phyloP scores from a whole-genome alignment of 73 alveolate species.

The Paramecium sexaurelia region DNA sequence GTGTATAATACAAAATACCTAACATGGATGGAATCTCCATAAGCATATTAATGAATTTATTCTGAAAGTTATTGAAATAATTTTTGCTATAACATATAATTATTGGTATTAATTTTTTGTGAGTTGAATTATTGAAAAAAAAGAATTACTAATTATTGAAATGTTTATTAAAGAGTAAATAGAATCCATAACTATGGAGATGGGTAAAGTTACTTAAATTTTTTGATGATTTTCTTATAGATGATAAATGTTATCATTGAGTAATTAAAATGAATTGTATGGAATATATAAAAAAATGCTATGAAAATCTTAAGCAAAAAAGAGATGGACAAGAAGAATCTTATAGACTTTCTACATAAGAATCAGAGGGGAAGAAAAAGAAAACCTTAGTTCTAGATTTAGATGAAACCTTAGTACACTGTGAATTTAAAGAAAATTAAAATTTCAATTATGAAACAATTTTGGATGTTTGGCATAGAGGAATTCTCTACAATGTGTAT shows the following conservation, averaged over 20 bases:
- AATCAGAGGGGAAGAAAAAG: background rate
- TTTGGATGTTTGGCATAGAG: conserved; percentile 37
- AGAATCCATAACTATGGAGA: too few species aligned
- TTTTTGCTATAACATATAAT: background rate
- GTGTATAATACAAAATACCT: background rate
- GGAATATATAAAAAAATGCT: conserved; percentile 21
- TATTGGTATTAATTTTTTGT: background rate
- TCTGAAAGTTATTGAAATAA: conserved; percentile 26
- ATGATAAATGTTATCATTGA: background rate
- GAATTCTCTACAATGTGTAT: conserved; percentile 3
- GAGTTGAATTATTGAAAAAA: background rate
- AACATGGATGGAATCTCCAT: conserved; percentile 11
- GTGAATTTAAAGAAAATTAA: conserved; percentile 43
- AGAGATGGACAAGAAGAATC: background rate
- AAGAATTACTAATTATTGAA: background rate
- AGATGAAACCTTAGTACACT: conserved; percentile 56
- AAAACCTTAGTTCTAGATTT: conserved; percentile 43
- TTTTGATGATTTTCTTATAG: background rate
- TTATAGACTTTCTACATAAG: background rate
- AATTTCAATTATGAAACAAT: conserved; percentile 57
- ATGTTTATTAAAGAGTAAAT: background rate
- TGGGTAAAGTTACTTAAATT: too few species aligned
- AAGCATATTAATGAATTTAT: conserved; percentile 47
- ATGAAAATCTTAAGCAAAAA: background rate
- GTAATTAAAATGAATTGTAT: conserved; percentile 15